Conservation (phyloP, 495 filamentous ascomycete species). For the Hypoxylon rickii region DNA sequence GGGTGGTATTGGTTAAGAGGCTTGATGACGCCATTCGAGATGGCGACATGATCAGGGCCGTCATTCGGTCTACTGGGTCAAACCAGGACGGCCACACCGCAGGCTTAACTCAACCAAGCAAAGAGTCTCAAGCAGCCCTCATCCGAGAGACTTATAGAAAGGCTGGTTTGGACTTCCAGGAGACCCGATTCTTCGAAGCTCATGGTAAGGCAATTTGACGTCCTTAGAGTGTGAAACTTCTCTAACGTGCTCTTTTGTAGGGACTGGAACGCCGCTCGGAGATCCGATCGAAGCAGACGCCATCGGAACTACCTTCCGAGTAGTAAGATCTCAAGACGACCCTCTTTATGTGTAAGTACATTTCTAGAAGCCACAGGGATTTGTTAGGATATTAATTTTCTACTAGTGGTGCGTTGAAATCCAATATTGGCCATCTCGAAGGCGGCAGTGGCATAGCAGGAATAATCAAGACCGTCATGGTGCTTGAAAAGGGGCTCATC, state of each 20-base stretch:
- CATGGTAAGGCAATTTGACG: too few species aligned
- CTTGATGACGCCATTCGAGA: constrained; percentile 52
- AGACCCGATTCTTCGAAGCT: constrained; percentile 53
- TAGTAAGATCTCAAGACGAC: constrained; percentile 14
- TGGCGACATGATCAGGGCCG: constrained; percentile 57
- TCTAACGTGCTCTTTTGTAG: too few species aligned
- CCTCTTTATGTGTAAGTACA: constrained; percentile 47
- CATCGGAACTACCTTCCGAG: constrained; percentile 42
- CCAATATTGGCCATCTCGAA: constrained; percentile 60
- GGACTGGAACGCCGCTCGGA: constrained; percentile 58
- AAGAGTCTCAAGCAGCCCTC: constrained; percentile 51
- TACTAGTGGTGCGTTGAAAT: constrained; percentile 60
- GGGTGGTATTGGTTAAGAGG: constrained; percentile 57
- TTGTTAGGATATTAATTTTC: too few species aligned
- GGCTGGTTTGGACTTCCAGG: constrained; percentile 46
- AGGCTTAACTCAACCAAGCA: constrained; percentile 56
- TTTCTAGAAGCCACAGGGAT: too few species aligned
- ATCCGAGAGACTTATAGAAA: constrained; percentile 52
- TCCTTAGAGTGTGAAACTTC: too few species aligned
- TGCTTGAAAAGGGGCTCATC: constrained; percentile 55
- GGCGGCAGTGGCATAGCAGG: constrained; percentile 55
- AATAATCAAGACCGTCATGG: constrained; percentile 56
- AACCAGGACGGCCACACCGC: constrained; percentile 58
- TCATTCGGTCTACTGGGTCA: constrained; percentile 57
- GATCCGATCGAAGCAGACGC: constrained; percentile 60